These are phyloP conservation scores for Monosporascus sp. DNA, from an alignment of 2,329 filamentous ascomycete species.

Conservation along the genomic window DNA sequence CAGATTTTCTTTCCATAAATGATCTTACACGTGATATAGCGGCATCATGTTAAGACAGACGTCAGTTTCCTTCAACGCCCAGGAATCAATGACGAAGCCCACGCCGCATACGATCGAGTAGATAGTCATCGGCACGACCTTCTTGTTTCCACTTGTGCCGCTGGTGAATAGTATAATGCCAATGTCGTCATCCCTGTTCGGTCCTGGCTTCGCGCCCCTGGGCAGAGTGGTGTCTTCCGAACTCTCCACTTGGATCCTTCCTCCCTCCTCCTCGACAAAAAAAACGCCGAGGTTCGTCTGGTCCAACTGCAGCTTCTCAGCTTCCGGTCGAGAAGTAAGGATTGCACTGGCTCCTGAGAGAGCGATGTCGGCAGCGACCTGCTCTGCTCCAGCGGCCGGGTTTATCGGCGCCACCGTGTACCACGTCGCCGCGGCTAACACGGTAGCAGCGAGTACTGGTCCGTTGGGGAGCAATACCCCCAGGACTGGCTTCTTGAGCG, in stretches of 20 bases:
- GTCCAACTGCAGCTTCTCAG: conserved; percentile 33
- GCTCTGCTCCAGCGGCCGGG: conserved; percentile 41
- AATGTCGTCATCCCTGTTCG: conserved; percentile 42
- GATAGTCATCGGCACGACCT: conserved; percentile 49
- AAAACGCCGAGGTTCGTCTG: conserved; percentile 34
- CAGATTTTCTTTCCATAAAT: background rate
- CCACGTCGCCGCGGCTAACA: conserved; percentile 43
- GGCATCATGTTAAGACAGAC: conserved; percentile 57
- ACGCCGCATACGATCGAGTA: conserved; percentile 48
- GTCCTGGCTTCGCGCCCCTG: conserved; percentile 6
- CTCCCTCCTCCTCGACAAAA: conserved; percentile 30
- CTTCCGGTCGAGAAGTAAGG: conserved; percentile 37
- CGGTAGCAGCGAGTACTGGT: conserved; percentile 45
- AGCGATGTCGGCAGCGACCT: conserved; percentile 46
- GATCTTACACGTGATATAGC: conserved; percentile 48
- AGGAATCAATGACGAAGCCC: conserved; percentile 48
- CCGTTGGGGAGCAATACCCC: conserved; percentile 51
- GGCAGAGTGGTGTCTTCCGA: background rate
- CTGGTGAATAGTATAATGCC: conserved; percentile 52
- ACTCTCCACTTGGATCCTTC: conserved; percentile 29
- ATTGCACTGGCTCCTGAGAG: conserved; percentile 43
- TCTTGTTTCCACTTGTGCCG: conserved; percentile 55
- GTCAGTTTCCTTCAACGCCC: conserved; percentile 42
- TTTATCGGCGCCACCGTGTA: conserved; percentile 51
- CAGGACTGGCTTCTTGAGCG: conserved; percentile 35